Evolutionary conservation across 768 basidiomycete species (phyloP).

Genomic region (Hygrophorus pudorinus): DNA sequence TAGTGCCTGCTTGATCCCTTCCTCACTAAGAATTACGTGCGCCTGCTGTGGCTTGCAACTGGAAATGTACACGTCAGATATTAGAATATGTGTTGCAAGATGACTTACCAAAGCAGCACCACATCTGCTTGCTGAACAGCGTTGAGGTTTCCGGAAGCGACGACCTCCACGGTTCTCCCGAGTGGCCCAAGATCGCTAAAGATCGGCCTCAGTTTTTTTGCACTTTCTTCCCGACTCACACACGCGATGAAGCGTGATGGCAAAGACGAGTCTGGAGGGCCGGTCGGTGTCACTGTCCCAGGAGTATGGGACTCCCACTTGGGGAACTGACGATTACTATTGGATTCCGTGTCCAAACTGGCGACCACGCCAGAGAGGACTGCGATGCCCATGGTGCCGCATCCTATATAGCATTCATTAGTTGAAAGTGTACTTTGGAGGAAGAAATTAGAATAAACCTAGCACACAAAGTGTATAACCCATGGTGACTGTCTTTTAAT

Average conservation of each 20-base stretch:
- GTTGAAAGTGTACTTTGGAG: slow-evolving; percentile 9
- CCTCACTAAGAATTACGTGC: slow-evolving; percentile 54
- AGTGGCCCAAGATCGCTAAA: slow-evolving; percentile 52
- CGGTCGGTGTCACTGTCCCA: slow-evolving; percentile 64
- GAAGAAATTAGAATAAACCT: slow-evolving; percentile 32
- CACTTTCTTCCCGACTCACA: slow-evolving; percentile 72
- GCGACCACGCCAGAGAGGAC: slow-evolving; percentile 87
- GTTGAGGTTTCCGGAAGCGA: slow-evolving; percentile 57
- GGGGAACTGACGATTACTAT: slow-evolving; percentile 15
- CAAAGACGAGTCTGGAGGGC: slow-evolving; percentile 52
- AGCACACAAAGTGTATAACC: slow-evolving; percentile 89
- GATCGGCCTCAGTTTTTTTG: slow-evolving; percentile 46
- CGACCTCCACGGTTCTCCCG: slow-evolving; percentile 61
- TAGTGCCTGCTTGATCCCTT: slow-evolving; percentile 76
- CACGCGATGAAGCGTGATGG: slow-evolving; percentile 81
- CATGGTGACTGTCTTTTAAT: slow-evolving; percentile 34
- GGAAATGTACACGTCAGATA: slow-evolving; percentile 2
- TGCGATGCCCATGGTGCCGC: slow-evolving; percentile 97
- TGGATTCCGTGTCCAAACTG: slow-evolving; percentile 49
- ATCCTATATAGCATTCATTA: slow-evolving; percentile 52
- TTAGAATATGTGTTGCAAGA: not conserved
- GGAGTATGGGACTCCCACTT: slow-evolving; percentile 68
- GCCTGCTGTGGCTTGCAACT: slow-evolving; percentile 96
- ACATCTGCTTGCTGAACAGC: slow-evolving; percentile 75
- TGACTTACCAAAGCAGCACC: slow-evolving; percentile 72